A percentile compares a stretch with the other conserved stretches of the same genome.
phyloP scores from a whole-genome alignment of 352 stramenopile species.

The Plasmopara viticola region DNA sequence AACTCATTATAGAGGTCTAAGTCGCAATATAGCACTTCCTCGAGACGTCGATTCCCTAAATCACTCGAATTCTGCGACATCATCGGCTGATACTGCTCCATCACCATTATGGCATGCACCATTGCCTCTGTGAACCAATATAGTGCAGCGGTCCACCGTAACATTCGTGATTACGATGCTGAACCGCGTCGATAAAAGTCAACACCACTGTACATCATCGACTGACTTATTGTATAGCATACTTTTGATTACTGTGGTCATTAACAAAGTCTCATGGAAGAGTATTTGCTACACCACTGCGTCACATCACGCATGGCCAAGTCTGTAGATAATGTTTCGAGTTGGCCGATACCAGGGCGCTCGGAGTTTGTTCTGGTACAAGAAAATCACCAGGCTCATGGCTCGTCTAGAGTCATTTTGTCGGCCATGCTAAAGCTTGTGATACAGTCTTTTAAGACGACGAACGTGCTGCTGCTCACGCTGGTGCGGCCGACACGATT shows the following conservation, averaged over 20 bases:
- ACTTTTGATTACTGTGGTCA: constrained; percentile 9
- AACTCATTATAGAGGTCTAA: constrained; percentile 46
- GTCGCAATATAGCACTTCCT: constrained; percentile 38
- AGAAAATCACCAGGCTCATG: constrained; percentile 47
- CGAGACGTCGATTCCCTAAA: constrained; percentile 16
- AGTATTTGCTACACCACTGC: constrained; percentile 60
- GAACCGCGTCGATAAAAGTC: constrained; percentile 12
- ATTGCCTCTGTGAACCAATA: not conserved
- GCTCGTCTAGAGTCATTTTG: constrained; percentile 48
- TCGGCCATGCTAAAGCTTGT: constrained; percentile 31
- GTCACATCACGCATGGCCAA: constrained; percentile 41
- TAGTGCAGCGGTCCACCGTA: constrained; percentile 3
- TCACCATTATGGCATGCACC: constrained; percentile 9
- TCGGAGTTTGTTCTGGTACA: constrained; percentile 59
- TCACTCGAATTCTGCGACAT: constrained; percentile 7
- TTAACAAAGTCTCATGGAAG: constrained; percentile 35
- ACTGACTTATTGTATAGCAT: constrained; percentile 8
- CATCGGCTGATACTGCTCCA: constrained; percentile 3
- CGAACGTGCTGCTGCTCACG: constrained; percentile 30
- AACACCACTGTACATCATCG: constrained; percentile 6
- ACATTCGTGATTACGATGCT: not conserved
- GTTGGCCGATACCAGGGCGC: constrained; percentile 26
- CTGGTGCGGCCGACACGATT: constrained; percentile 14
- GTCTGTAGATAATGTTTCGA: constrained; percentile 9
- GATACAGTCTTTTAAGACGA: constrained; percentile 26